Percentiles rank a stretch among this genome's conserved stretches.
Evolutionary conservation across 208 protist species (phyloP).

Genomic region (Acanthamoeba sp.): DNA sequence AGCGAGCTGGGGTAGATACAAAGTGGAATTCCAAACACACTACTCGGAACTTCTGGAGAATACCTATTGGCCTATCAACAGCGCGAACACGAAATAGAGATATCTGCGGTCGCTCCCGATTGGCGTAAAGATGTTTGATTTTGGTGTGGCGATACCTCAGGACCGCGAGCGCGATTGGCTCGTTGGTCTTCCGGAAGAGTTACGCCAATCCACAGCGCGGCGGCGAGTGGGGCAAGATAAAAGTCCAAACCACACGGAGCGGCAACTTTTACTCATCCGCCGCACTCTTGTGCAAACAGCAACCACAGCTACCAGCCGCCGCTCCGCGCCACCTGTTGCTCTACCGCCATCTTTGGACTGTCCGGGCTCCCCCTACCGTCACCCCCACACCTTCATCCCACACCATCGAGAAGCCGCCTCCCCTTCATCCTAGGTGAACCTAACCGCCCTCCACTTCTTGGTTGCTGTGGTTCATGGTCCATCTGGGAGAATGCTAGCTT

Average conservation of each 20-base stretch:
- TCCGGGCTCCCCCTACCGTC: not conserved
- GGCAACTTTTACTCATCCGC: too few relatives aligned
- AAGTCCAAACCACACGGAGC: not conserved
- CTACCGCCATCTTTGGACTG: not conserved
- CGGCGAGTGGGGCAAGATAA: not conserved
- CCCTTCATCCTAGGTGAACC: not conserved
- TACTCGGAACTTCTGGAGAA: too few relatives aligned
- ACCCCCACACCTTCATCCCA: not conserved
- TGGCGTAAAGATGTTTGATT: not conserved
- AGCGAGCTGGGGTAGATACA: not conserved
- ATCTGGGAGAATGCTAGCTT: too few relatives aligned
- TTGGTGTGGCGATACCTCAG: not conserved
- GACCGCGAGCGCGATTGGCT: not conserved
- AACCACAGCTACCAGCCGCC: not conserved
- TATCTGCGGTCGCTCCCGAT: not conserved
- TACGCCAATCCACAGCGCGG: not conserved
- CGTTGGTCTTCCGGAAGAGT: too few relatives aligned
- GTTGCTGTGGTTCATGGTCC: not conserved
- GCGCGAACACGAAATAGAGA: too few relatives aligned
- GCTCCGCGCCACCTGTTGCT: not conserved
- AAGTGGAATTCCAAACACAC: too few relatives aligned
- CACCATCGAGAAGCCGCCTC: not conserved
- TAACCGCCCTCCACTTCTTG: not conserved
- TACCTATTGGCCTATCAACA: not conserved
- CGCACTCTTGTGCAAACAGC: not conserved